phyloP scores from a whole-genome alignment of 2,329 filamentous ascomycete genomes.

The Aspergillus flavus region DNA sequence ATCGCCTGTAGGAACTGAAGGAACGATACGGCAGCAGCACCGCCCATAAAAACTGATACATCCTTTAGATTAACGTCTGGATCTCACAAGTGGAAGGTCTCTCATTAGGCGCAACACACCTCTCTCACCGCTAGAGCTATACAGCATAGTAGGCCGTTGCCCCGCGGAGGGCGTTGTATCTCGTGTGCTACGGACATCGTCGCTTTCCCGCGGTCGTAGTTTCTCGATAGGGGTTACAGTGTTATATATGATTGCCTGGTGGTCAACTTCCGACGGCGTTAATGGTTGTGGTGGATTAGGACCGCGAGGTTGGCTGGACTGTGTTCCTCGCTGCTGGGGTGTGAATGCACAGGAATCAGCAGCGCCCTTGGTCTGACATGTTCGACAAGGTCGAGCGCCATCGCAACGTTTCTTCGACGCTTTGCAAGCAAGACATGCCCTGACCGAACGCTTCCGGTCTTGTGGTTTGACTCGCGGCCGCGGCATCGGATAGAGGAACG shows the following conservation, averaged over 20 bases:
- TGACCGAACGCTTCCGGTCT: constrained; percentile 52
- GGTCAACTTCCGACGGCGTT: not conserved
- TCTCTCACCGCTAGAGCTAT: constrained; percentile 3
- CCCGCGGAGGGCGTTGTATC: constrained; percentile 1
- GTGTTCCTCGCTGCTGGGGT: constrained; percentile 15
- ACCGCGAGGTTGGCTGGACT: not conserved
- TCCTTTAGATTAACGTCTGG: not conserved
- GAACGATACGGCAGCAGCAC: not conserved
- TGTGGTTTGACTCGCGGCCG: constrained; percentile 55
- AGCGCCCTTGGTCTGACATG: constrained; percentile 50
- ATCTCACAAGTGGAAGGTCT: not conserved
- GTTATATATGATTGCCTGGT: not conserved
- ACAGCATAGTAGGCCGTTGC: constrained; percentile 3
- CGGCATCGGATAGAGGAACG: constrained; percentile 44
- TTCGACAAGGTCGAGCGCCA: constrained; percentile 52
- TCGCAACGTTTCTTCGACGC: constrained; percentile 56
- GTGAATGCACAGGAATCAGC: constrained; percentile 43
- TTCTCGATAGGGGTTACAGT: not conserved
- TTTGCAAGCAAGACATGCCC: constrained; percentile 54
- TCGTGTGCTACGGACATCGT: not conserved
- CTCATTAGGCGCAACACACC: not conserved
- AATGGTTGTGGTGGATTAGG: not conserved
- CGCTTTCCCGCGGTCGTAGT: not conserved
- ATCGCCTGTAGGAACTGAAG: constrained; percentile 1
- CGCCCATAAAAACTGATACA: not conserved